Evolutionary conservation across 1,139 yeast genomes (phyloP), one percentile per base, ranked within the genome.

Genomic region (Suhomyces bokatorum): DNA sequence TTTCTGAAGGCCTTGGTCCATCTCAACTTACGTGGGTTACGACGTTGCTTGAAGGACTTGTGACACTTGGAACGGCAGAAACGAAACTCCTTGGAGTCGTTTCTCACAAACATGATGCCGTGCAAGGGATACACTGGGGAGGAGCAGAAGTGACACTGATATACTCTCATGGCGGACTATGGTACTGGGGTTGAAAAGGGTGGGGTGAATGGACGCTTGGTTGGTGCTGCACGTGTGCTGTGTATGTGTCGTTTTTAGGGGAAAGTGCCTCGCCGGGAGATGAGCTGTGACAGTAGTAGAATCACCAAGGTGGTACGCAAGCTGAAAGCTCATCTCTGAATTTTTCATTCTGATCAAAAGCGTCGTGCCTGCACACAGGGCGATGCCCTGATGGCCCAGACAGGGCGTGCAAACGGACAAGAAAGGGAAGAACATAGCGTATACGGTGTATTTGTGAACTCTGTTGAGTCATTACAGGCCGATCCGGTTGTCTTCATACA

Each of bases 1-100:
- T 93, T 93, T 75, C 99, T 85, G 80, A 95, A 93, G 1, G 99
- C 98, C 70, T 95, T 93, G 49, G 99, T 93, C 99, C 99, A 93
- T 73, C 81, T 86, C 69, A 91, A 84, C 72, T 93, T 93, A 75
- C 99, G 86, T 58, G 99, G 99, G 75, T 93, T 93, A 72, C 99
- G 86, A 78, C 97, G 91, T 77, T 90, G 95, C 70, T 93, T 93
- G 83, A 93, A 93, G 47, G 93, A 87, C 66, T 90, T 89, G 73
- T 93, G 99, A 73, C 99, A 93, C 68, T 95, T 93, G 53, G 98
- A 90, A 67, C 98, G 89, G 67, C 99, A 93, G 75, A 93, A 93
- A 60, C 96, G 80, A 66, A 93, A 93, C 70, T 90, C 98, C 64
- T 93, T 93, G 56, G 98, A 96, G 62, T 93, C 99, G 67, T 93